Conservation (phyloP, 768 basidiomycete genomes). For the Naganishia vishniacii region DNA sequence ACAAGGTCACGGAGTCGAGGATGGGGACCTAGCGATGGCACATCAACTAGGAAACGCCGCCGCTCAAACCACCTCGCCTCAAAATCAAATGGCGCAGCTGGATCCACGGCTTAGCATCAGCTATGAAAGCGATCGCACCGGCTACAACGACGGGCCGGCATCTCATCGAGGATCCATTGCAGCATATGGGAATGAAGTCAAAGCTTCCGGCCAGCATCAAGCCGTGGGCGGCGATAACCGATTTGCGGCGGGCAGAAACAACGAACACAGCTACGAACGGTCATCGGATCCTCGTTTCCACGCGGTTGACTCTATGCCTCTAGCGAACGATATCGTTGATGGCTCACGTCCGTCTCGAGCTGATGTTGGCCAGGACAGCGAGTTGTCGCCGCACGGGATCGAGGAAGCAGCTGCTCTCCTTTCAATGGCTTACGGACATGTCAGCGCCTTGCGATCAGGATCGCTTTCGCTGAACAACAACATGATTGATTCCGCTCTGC, state of each 20-base stretch:
- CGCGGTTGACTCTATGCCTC: background rate
- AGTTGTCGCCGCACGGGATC: slow-evolving; percentile 37
- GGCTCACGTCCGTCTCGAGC: background rate
- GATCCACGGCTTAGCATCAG: slow-evolving; percentile 2
- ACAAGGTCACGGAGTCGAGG: slow-evolving; percentile 1
- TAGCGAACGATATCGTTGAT: background rate
- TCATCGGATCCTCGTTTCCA: slow-evolving; percentile 11
- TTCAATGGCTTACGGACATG: slow-evolving; percentile 45
- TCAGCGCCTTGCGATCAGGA: slow-evolving; percentile 27
- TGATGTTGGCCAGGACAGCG: slow-evolving; percentile 30
- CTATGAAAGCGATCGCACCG: background rate
- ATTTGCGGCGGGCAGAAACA: slow-evolving; percentile 2
- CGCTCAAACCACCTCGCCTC: background rate
- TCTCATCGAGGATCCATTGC: background rate
- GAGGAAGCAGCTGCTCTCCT: slow-evolving; percentile 47
- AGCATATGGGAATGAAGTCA: background rate
- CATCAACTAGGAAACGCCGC: slow-evolving; percentile 3
- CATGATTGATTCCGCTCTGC: slow-evolving; percentile 40
- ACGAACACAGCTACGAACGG: slow-evolving; percentile 18
- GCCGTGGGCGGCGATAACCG: background rate
- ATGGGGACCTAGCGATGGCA: background rate
- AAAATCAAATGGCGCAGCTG: slow-evolving; percentile 1
- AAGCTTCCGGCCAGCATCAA: background rate
- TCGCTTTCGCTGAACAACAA: slow-evolving; percentile 33
- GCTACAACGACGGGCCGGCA: background rate